phyloP scores from a whole-genome alignment of 1,284 basidiomycete genomes.

The Athelia sp. region DNA sequence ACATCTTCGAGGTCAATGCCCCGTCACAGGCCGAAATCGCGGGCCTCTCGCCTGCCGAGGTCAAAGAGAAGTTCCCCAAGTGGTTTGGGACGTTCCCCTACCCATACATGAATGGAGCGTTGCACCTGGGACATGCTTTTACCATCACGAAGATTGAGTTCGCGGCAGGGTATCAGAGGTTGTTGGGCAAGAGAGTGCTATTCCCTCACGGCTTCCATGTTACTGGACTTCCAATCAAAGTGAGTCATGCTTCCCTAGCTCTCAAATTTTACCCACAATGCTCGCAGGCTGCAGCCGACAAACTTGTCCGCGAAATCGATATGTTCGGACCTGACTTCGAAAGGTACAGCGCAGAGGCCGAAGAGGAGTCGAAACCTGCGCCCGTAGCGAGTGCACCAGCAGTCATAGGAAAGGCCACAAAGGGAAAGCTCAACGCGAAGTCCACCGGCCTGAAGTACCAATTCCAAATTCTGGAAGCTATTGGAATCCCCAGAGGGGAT shows the following conservation, averaged over 20 bases:
- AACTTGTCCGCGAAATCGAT: slow-evolving; percentile 96
- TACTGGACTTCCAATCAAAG: slow-evolving; percentile 99
- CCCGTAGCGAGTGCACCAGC: slow-evolving; percentile 28
- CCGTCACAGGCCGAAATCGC: slow-evolving; percentile 65
- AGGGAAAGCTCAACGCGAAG: slow-evolving; percentile 94
- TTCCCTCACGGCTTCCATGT: slow-evolving; percentile 97
- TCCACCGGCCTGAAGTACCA: slow-evolving; percentile 94
- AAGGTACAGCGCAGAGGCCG: slow-evolving; percentile 51
- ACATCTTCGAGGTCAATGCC: slow-evolving; percentile 81
- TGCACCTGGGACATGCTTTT: slow-evolving; percentile 98
- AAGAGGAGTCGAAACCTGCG: slow-evolving; percentile 41
- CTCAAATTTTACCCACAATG: not conserved
- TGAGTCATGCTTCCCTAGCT: slow-evolving; percentile 29
- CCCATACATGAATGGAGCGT: slow-evolving; percentile 98
- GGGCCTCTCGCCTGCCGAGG: slow-evolving; percentile 58
- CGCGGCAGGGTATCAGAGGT: slow-evolving; percentile 90
- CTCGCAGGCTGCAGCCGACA: slow-evolving; percentile 86
- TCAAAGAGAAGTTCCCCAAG: slow-evolving; percentile 80
- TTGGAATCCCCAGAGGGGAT: slow-evolving; percentile 82
- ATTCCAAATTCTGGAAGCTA: slow-evolving; percentile 98
- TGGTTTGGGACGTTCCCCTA: slow-evolving; percentile 97
- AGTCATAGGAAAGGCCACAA: slow-evolving; percentile 82
- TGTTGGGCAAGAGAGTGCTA: slow-evolving; percentile 92
- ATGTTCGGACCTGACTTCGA: slow-evolving; percentile 92
- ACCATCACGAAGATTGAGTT: slow-evolving; percentile 99